Conservation (phyloP, 2,329 filamentous ascomycete genomes). For the Xylogone sp. region DNA sequence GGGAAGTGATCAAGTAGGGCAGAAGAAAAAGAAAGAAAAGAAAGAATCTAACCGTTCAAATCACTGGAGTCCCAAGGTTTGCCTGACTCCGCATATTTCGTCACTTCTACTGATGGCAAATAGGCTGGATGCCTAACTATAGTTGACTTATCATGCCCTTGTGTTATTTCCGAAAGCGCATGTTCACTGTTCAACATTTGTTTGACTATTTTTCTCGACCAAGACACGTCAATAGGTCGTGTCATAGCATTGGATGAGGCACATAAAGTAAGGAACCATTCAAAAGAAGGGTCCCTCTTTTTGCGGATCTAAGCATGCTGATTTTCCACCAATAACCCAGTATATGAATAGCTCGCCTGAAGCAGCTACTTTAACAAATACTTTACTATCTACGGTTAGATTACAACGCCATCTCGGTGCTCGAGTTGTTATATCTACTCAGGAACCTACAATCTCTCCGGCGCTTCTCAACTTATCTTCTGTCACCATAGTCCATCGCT, state of each 20-base stretch:
- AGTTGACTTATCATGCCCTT: constrained; percentile 71
- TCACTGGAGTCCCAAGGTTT: constrained; percentile 20
- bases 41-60: constrained; percentile 5
- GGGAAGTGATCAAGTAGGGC: not conserved
- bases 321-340: constrained; percentile 21
- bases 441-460: constrained; percentile 70
- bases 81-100: not conserved
- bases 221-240: constrained; percentile 44
- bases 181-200: constrained; percentile 73
- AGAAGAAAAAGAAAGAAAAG: constrained; percentile 1
- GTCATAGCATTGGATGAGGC: constrained; percentile 73
- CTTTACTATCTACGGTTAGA: constrained; percentile 59
- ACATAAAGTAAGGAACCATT: constrained; percentile 53
- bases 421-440: constrained; percentile 68
- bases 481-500: constrained; percentile 69
- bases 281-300: not conserved
- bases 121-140: constrained; percentile 56
- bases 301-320: not conserved
- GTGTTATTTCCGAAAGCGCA: constrained; percentile 60
- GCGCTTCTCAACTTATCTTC: constrained; percentile 68
- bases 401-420: constrained; percentile 67
- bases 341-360: constrained; percentile 59
- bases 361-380: constrained; percentile 55
- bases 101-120: not conserved
- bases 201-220: constrained; percentile 61